A percentile compares a stretch with the other conserved stretches of the same genome.
Evolutionary conservation across 2,329 filamentous ascomycete genomes (phyloP).

Genomic region (Pseudogymnoascus verrucosus): DNA sequence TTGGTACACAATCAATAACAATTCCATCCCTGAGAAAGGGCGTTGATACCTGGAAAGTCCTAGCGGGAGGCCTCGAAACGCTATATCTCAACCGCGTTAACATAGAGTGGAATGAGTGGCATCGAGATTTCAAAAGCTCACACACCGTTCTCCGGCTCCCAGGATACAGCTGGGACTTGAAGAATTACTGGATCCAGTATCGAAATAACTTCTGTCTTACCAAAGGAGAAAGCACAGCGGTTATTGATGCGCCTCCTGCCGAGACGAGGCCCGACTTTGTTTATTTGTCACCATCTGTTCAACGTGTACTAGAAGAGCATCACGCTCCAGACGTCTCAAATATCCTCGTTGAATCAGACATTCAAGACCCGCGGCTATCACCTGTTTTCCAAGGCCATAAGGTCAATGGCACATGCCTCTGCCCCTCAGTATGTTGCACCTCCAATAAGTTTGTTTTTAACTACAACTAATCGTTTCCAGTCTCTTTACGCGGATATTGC

Average conservation of each 20-base stretch:
- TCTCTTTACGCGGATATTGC: conserved; percentile 52
- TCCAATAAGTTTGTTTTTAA: no score
- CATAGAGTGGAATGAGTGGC: conserved; percentile 51
- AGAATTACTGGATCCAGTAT: conserved; percentile 42
- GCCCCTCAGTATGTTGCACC: conserved; percentile 21
- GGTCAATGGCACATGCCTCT: conserved; percentile 49
- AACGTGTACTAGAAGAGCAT: conserved; percentile 44
- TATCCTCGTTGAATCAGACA: conserved; percentile 44
- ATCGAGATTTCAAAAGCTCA: conserved; percentile 43
- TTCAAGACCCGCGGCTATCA: conserved; percentile 23
- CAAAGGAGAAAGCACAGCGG: conserved; percentile 44
- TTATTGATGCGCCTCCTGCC: conserved; percentile 33
- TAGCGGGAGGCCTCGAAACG: conserved; percentile 38
- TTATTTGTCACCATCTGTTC: conserved; percentile 36
- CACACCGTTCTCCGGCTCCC: conserved; percentile 48
- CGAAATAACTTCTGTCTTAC: conserved; percentile 52
- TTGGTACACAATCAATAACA: conserved; percentile 20
- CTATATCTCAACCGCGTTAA: conserved; percentile 42
- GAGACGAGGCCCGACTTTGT: conserved; percentile 34
- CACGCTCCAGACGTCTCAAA: conserved; percentile 41
- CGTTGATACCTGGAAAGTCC: conserved; percentile 47
- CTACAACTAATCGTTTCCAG: neutral
- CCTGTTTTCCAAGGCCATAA: conserved; percentile 46
- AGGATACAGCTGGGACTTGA: conserved; percentile 52
- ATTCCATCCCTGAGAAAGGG: conserved; percentile 42